A percentile compares a stretch with the other conserved stretches of the same genome.
These are phyloP conservation scores for Lupinus albus DNA, from an alignment of 306 rosid genomes.

Conservation along the genomic window DNA sequence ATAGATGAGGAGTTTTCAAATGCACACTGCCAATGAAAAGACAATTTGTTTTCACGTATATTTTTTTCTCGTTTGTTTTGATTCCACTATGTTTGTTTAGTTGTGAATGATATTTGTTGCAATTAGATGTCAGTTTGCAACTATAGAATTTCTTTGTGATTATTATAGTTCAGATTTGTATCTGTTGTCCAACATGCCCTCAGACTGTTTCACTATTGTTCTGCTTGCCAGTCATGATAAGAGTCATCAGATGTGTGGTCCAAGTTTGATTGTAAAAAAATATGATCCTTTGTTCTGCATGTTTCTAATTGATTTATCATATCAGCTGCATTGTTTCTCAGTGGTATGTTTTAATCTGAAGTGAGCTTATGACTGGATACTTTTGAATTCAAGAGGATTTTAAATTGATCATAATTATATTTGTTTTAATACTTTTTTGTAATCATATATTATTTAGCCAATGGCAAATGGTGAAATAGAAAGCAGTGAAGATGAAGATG, in stretches of 20 bases:
- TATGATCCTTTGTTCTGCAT: not conserved
- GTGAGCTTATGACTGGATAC: not conserved
- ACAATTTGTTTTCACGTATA: not conserved
- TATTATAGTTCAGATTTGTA: not conserved
- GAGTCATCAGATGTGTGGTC: constrained; percentile 25
- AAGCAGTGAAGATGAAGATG: not conserved
- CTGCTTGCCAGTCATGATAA: not conserved
- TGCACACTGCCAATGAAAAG: not conserved
- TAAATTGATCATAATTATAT: not conserved
- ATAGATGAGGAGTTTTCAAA: constrained; percentile 5
- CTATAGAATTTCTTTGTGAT: not conserved
- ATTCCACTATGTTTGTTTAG: no score
- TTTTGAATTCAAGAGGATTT: not conserved
- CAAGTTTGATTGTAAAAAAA: constrained; percentile 28
- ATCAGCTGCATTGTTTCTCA: not conserved
- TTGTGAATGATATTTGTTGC: not conserved
- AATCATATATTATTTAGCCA: constrained; percentile 35
- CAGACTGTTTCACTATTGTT: not conserved
- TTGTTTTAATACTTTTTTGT: not conserved
- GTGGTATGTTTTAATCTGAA: not conserved
- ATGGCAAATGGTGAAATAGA: constrained; percentile 35
- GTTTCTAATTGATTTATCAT: constrained; percentile 6
- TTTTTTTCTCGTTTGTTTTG: not conserved
- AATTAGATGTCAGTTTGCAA: constrained; percentile 18
- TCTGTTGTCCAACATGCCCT: not conserved